These are phyloP conservation scores for Puccinellia tenuiflora DNA, from an alignment of 176 grass and related monocot genomes.

Conservation along the genomic window DNA sequence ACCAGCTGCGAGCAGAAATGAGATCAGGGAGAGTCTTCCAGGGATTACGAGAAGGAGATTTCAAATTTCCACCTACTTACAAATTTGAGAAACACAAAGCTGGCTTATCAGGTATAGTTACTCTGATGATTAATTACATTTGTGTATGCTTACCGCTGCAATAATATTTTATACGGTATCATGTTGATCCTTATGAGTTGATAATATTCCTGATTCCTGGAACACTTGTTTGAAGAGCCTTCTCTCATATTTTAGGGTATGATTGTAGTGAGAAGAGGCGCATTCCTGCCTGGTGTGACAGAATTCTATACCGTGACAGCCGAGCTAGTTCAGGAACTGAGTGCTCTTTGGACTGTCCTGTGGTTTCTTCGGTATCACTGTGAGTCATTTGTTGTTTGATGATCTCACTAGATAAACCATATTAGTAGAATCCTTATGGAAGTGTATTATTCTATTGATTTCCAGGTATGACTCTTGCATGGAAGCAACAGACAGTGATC, in stretches of 20 bases:
- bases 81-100: constrained; percentile 83
- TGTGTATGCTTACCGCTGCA: background rate
- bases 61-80: constrained; percentile 82
- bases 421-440: background rate
- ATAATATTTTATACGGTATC: background rate
- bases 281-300: constrained; percentile 96
- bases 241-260: constrained; percentile 53
- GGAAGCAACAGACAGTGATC: constrained; percentile 85
- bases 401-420: background rate
- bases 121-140: background rate
- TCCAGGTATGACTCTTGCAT: constrained; percentile 93
- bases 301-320: constrained; percentile 82
- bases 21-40: constrained; percentile 79
- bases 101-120: constrained; percentile 59
- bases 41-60: constrained; percentile 74
- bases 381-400: constrained; percentile 54
- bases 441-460: constrained; percentile 6
- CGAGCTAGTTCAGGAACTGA: constrained; percentile 37
- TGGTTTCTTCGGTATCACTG: constrained; percentile 78
- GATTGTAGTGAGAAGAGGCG: constrained; percentile 90
- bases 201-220: background rate
- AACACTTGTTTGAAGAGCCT: background rate
- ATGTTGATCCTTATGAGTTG: background rate
- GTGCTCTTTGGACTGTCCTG: constrained; percentile 66
- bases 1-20: constrained; percentile 88